phyloP scores from a whole-genome alignment of 2,329 filamentous ascomycete genomes.

The Ceratocystiopsis minuta region DNA sequence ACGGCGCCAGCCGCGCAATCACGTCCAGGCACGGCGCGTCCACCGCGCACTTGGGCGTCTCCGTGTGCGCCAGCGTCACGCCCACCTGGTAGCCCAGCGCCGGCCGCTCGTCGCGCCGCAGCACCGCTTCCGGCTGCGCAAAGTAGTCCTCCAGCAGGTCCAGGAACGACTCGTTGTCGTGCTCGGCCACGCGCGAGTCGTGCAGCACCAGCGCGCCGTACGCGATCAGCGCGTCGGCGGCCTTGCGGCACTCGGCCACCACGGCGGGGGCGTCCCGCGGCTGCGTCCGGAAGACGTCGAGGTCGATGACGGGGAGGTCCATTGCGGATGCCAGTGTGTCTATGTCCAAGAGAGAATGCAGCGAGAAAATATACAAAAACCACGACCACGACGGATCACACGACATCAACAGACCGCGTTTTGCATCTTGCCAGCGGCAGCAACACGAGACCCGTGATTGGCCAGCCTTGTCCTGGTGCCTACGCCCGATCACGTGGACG shows the following conservation, averaged over 20 bases:
- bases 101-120: conserved; percentile 35
- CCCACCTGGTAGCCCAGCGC: conserved; percentile 42
- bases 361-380: too few species aligned
- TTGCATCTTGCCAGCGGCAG: too few species aligned
- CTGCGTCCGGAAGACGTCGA: conserved; percentile 35
- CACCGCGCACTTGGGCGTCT: conserved; percentile 45
- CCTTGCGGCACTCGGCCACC: conserved; percentile 32
- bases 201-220: conserved; percentile 43
- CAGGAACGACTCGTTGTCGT: conserved; percentile 37
- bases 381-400: too few species aligned
- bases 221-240: conserved; percentile 37
- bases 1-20: conserved; percentile 33
- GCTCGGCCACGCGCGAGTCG: conserved; percentile 37
- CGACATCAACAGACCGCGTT: too few species aligned
- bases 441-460: too few species aligned
- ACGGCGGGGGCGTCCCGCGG: conserved; percentile 24
- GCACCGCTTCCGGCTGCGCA: conserved; percentile 28
- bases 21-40: conserved; percentile 41
- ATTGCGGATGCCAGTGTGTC: too few species aligned
- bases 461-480: too few species aligned
- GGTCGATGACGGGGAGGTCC: conserved; percentile 41
- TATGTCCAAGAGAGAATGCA: too few species aligned
- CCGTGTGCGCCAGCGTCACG: conserved; percentile 44
- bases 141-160: conserved; percentile 49
- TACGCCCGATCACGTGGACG: too few species aligned